Conservation (phyloP, 2,329 filamentous ascomycete genomes). For the Periglandula ipomoeae region DNA sequence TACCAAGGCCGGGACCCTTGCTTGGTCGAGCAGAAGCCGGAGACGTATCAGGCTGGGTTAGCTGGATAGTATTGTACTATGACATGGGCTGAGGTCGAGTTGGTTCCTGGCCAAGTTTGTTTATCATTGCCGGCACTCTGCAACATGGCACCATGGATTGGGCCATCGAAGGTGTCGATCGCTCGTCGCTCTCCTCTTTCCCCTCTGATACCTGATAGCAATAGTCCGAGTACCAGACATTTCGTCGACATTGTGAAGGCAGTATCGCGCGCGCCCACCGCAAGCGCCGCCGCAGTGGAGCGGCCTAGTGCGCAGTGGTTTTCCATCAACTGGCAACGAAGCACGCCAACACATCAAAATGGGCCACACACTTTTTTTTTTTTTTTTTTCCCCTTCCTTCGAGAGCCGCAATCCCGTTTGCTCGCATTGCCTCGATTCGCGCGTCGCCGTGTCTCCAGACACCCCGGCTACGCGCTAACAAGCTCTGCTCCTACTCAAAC, state of each 20-base stretch:
- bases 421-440: conserved; percentile 42
- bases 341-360: conserved; percentile 86
- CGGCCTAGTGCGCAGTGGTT: conserved; percentile 51
- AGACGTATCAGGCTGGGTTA: not conserved
- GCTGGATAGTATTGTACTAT: not conserved
- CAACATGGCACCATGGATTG: not conserved
- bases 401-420: conserved; percentile 56
- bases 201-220: no score
- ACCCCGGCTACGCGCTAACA: conserved; percentile 41
- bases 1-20: not conserved
- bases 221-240: not conserved
- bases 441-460: conserved; percentile 29
- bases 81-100: not conserved
- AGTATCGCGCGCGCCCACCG: conserved; percentile 12
- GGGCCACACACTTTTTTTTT: conserved; percentile 44
- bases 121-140: not conserved
- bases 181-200: not conserved
- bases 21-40: not conserved
- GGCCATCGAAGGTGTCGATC: not conserved
- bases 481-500: conserved; percentile 32
- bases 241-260: not conserved
- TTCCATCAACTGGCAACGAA: conserved; percentile 69
- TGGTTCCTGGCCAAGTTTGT: not conserved
- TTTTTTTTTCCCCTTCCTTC: conserved; percentile 16
- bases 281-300: conserved; percentile 51